A percentile compares a stretch with the other conserved stretches of the same genome.
Evolutionary conservation across 2,329 filamentous ascomycete genomes (phyloP).

Genomic region (Penicillium glabrum): DNA sequence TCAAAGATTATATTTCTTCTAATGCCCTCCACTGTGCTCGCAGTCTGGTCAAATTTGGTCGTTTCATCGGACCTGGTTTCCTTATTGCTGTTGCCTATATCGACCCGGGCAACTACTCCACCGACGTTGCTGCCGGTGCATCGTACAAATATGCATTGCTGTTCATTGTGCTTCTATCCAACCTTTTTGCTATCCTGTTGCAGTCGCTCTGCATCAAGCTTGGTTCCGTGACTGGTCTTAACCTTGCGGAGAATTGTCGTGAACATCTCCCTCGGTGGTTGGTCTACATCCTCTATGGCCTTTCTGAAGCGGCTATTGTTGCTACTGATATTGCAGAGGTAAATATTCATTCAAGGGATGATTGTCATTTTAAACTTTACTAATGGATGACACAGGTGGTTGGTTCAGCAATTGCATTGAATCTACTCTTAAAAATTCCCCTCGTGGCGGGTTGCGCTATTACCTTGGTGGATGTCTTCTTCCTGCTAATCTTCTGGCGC

Average conservation of each 20-base stretch:
- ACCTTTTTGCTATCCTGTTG: slow-evolving; percentile 50
- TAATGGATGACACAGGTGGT: slow-evolving; percentile 45
- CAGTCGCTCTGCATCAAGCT: slow-evolving; percentile 58
- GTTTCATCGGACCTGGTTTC: slow-evolving; percentile 50
- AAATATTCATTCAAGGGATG: slow-evolving; percentile 11
- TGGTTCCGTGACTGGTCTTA: slow-evolving; percentile 67
- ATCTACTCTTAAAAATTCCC: slow-evolving; percentile 55
- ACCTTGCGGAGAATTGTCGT: slow-evolving; percentile 66
- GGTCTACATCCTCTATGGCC: slow-evolving; percentile 60
- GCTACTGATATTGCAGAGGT: slow-evolving; percentile 71
- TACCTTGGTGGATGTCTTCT: slow-evolving; percentile 56
- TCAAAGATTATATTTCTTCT: slow-evolving; percentile 17
- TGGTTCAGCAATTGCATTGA: slow-evolving; percentile 57
- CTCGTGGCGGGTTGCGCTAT: slow-evolving; percentile 59
- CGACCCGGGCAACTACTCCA: slow-evolving; percentile 52
- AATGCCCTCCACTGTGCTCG: slow-evolving; percentile 23
- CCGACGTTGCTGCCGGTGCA: slow-evolving; percentile 50
- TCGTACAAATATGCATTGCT: slow-evolving; percentile 45
- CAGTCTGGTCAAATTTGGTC: slow-evolving; percentile 40
- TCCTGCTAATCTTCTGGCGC: slow-evolving; percentile 57
- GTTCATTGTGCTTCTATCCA: slow-evolving; percentile 50
- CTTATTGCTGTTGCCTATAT: slow-evolving; percentile 52
- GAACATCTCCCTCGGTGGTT: slow-evolving; percentile 66
- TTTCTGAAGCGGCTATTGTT: slow-evolving; percentile 68
- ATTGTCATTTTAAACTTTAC: background rate